Evolutionary conservation across 78 protist genomes (phyloP).

Genomic region (Dictyostelium intermedium): DNA sequence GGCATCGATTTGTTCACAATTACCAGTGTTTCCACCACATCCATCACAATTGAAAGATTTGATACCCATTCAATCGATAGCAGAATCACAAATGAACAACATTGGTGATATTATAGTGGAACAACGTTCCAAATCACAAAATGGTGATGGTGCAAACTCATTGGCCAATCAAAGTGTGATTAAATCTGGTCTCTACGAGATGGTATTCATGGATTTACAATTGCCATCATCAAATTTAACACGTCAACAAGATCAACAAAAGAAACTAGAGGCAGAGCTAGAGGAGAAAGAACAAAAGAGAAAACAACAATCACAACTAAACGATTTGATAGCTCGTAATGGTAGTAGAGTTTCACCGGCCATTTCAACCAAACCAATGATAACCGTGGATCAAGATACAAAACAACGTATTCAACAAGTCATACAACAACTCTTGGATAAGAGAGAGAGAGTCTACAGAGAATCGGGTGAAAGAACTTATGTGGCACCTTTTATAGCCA

Average conservation of each 20-base stretch:
- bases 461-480: background rate
- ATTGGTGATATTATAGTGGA: constrained; percentile 3
- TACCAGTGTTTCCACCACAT: constrained; percentile 51
- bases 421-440: background rate
- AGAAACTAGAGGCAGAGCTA: background rate
- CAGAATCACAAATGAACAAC: constrained; percentile 9
- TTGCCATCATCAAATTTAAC: background rate
- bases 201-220: background rate
- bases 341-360: background rate
- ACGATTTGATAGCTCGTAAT: background rate
- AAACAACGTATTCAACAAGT: constrained; percentile 3
- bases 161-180: background rate
- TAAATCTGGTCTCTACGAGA: constrained; percentile 26
- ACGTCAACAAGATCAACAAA: background rate
- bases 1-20: constrained; percentile 34
- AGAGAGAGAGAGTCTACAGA: background rate
- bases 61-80: constrained; percentile 60
- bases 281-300: background rate
- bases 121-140: background rate
- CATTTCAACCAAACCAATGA: background rate
- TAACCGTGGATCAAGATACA: background rate
- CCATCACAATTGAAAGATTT: constrained; percentile 56
- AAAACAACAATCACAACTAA: background rate
- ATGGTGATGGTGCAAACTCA: background rate
- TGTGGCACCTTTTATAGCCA: background rate